A percentile compares a stretch with the other conserved stretches of the same genome.
Evolutionary conservation across 75 land plant genomes (phyloP).

Genomic region (Pseudotsuga menziesii): DNA sequence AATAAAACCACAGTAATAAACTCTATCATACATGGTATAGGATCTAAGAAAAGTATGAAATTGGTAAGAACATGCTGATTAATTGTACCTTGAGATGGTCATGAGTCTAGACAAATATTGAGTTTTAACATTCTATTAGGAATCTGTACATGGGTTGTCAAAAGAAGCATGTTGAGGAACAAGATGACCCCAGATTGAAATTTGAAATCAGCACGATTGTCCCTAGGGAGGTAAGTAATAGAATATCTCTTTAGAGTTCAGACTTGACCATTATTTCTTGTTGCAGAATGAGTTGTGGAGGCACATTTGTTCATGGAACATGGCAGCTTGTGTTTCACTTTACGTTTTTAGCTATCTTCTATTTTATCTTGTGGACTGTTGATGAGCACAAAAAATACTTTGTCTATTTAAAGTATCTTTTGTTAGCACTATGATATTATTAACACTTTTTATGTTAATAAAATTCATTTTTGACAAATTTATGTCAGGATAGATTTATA

Average conservation of each 20-base stretch:
- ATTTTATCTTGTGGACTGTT: neutral
- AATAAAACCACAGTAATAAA: no score
- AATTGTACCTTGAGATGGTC: no score
- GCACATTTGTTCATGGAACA: neutral
- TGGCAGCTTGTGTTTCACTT: neutral
- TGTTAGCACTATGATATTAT: no score
- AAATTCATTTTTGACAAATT: neutral
- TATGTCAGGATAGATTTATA: no score
- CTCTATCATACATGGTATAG: no score
- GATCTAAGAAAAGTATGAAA: no score
- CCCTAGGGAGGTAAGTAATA: constrained; percentile 55
- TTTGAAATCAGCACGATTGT: constrained; percentile 80
- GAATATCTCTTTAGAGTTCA: neutral
- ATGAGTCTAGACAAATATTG: no score
- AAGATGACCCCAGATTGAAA: constrained; percentile 75
- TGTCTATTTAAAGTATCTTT: no score
- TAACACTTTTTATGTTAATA: no score
- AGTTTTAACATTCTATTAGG: constrained; percentile 31
- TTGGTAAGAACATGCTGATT: no score
- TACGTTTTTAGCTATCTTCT: neutral
- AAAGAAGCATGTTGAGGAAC: constrained; percentile 56
- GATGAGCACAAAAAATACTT: neutral
- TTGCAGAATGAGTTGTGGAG: neutral
- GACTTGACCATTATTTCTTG: neutral
- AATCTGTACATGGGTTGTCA: constrained; percentile 64